Percentiles rank a stretch among this genome's conserved stretches.
These are phyloP conservation scores for Stevia rebaudiana DNA, from an alignment of 140 eudicot species.

Conservation along the genomic window DNA sequence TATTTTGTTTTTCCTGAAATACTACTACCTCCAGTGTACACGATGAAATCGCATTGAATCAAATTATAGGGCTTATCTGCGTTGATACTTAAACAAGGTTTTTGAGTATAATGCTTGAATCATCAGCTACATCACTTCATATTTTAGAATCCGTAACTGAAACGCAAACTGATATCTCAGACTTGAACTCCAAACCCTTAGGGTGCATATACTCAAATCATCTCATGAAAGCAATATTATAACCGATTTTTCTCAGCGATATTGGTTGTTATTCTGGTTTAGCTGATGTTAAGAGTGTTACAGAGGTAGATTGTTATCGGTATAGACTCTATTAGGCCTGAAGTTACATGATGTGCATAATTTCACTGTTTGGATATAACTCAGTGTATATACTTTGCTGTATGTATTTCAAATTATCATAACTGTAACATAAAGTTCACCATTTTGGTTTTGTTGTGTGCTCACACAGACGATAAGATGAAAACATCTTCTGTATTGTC, in stretches of 20 bases:
- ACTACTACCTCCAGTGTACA: neutral
- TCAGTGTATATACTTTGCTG: neutral
- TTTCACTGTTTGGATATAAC: neutral
- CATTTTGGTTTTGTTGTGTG: neutral
- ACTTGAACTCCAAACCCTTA: neutral
- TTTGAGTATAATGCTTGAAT: neutral
- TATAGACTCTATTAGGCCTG: neutral
- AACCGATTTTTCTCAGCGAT: neutral
- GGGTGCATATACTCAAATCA: neutral
- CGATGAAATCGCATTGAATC: neutral
- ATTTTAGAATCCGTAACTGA: neutral
- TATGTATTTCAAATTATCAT: neutral
- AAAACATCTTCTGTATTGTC: neutral
- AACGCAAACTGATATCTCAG: constrained; percentile 1
- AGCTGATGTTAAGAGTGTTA: neutral
- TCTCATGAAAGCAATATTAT: neutral
- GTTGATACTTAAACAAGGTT: neutral
- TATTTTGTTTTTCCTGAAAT: neutral
- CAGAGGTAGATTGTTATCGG: neutral
- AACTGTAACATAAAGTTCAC: neutral
- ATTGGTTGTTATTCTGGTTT: neutral
- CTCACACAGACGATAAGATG: neutral
- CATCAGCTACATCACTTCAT: neutral
- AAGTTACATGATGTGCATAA: neutral
- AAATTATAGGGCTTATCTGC: neutral